These are phyloP conservation scores for Colletotrichum tropicale DNA, from an alignment of 2,329 filamentous ascomycete species.

Conservation along the genomic window DNA sequence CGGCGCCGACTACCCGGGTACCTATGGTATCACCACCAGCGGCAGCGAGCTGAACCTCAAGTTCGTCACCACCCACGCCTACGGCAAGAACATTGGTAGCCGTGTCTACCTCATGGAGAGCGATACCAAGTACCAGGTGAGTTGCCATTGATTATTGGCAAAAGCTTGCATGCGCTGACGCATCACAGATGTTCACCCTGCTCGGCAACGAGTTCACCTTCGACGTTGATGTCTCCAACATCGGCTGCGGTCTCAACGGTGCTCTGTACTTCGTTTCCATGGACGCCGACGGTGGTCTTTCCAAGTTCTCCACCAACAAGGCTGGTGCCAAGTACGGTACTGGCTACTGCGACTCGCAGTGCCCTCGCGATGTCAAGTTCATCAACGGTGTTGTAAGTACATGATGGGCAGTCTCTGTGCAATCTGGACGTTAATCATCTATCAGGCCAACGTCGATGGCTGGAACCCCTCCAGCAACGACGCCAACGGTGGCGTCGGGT, in stretches of 20 bases:
- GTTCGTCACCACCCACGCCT: slow-evolving; percentile 58
- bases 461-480: slow-evolving; percentile 58
- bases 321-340: slow-evolving; percentile 65
- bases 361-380: slow-evolving; percentile 61
- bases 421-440: background rate
- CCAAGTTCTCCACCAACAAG: slow-evolving; percentile 55
- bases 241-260: slow-evolving; percentile 74
- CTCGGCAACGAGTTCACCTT: slow-evolving; percentile 74
- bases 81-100: slow-evolving; percentile 53
- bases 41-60: slow-evolving; percentile 57
- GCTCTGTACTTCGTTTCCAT: slow-evolving; percentile 70
- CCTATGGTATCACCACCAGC: slow-evolving; percentile 59
- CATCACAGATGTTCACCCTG: slow-evolving; percentile 62
- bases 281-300: slow-evolving; percentile 60
- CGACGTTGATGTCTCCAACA: slow-evolving; percentile 71
- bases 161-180: slow-evolving; percentile 28
- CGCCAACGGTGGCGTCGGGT: slow-evolving; percentile 56
- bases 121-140: slow-evolving; percentile 65
- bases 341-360: slow-evolving; percentile 58
- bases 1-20: slow-evolving; percentile 55
- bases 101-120: slow-evolving; percentile 69
- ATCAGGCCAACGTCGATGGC: slow-evolving; percentile 54
- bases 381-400: slow-evolving; percentile 54
- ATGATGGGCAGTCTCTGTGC: background rate
- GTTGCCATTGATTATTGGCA: slow-evolving; percentile 40